Evolutionary conservation across 2,329 filamentous ascomycete genomes (phyloP), one percentile per base, ranked within the genome.

Genomic region (Torrubiella hemipterigena): DNA sequence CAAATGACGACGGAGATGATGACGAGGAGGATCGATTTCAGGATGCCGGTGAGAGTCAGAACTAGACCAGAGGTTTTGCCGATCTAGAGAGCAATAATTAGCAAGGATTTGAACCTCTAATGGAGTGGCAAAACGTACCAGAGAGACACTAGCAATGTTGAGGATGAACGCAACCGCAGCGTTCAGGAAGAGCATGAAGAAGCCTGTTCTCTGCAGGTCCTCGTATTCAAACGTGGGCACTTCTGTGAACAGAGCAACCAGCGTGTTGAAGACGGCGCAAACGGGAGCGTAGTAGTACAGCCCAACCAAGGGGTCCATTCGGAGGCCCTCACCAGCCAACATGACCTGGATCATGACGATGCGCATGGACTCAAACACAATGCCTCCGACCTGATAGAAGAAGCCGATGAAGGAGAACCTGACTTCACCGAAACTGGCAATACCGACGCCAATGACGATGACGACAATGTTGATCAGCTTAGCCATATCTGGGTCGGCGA

Each of bases 251-350:
- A 83, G 52, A 38, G 79, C 74, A 20, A 84, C 73, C 22, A 79
- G 44, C 34, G 79, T 63, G 59, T 93, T 93, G 76, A 86, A 85
- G 45, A 78, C 56, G 29, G 82, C 81, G 56, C 84, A 93, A 29
- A 85, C 77, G 5, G 84, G 84, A 1, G 84, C 85, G 50, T 84
- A 93, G 65, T 93, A 93, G 67, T 93, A 93, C 15, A 93, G 69
- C 19, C 81, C 84, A 38, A 91, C 83, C 21, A 93, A 69, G 21
- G 84, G 83, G 49, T 91, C 82, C 84, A 93, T 91, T 64, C 83
- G 84, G 61, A 81, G 54, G 27, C 85, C 81, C 30, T 80, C 69
- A 20, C 69, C 77, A 49, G 76, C 82, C 31, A 93, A 72, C 45
- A 93, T 67, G 37, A 80, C 75, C 59, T 93, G 80, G 35, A 91